Conservation (phyloP, 352 stramenopile species). For the Pythium grandisporangium region DNA sequence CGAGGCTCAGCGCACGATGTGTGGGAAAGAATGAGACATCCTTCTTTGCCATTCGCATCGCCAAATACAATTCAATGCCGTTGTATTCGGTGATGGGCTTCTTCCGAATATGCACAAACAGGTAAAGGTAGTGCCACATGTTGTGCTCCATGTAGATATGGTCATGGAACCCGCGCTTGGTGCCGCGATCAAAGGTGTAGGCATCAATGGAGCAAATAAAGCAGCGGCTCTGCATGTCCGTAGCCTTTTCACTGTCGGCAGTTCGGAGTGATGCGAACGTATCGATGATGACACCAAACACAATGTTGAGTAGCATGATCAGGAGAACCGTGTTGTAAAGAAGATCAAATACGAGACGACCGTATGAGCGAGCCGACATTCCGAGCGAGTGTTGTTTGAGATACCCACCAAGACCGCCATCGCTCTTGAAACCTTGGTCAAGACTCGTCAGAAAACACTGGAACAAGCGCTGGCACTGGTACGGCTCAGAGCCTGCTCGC, state of each 20-base stretch:
- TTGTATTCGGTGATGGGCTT: conserved; percentile 75
- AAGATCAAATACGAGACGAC: conserved; percentile 46
- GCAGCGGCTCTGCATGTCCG: conserved; percentile 61
- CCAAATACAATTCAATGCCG: conserved; percentile 71
- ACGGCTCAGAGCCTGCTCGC: conserved; percentile 20
- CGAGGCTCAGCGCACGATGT: conserved; percentile 45
- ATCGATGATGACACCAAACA: conserved; percentile 78
- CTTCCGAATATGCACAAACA: conserved; percentile 76
- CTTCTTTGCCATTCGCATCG: conserved; percentile 63
- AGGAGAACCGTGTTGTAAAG: conserved; percentile 65
- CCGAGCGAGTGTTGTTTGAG: conserved; percentile 30
- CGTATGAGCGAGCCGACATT: conserved; percentile 27
- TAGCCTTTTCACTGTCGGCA: conserved; percentile 48
- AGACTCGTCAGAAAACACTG: conserved; percentile 66
- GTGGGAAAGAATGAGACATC: conserved; percentile 73
- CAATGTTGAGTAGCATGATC: conserved; percentile 65
- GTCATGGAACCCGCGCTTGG: conserved; percentile 59
- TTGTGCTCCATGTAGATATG: conserved; percentile 74
- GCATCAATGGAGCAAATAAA: conserved; percentile 80
- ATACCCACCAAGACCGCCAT: conserved; percentile 45
- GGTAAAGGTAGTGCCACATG: conserved; percentile 75
- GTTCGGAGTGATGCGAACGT: conserved; percentile 67
- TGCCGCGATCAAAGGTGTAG: conserved; percentile 64
- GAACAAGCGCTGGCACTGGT: conserved; percentile 59
- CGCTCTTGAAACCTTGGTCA: conserved; percentile 63